Evolutionary conservation across 306 rosid species (phyloP).

Genomic region (Coriaria nepalensis): DNA sequence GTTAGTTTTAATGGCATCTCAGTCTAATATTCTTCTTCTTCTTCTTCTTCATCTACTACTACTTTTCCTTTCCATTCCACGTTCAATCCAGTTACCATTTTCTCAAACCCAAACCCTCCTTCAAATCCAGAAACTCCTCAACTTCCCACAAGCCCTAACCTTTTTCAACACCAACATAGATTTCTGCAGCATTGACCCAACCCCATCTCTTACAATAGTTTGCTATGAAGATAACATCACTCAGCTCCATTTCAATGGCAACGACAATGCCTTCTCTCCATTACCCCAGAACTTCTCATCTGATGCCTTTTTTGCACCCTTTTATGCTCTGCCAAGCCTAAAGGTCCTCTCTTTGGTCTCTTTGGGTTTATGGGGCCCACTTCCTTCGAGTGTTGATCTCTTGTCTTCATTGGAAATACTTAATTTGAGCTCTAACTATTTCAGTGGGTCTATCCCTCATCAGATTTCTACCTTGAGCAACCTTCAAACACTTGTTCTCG

Average conservation of each 20-base stretch:
- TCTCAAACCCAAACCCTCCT: conserved; percentile 44
- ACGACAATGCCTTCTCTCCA: conserved; percentile 17
- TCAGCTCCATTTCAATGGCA: conserved; percentile 64
- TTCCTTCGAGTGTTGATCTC: conserved; percentile 36
- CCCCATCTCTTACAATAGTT: conserved; percentile 37
- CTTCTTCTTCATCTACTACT: conserved; percentile 25
- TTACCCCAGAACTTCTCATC: conserved; percentile 34
- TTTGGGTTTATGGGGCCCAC: conserved; percentile 57
- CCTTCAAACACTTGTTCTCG: conserved; percentile 68
- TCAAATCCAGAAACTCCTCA: conserved; percentile 47
- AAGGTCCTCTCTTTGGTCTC: conserved; percentile 73
- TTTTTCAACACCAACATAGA: conserved; percentile 23
- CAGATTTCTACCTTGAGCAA: conserved; percentile 39
- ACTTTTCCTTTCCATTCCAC: conserved; percentile 26
- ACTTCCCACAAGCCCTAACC: conserved; percentile 40
- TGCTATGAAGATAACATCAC: conserved; percentile 67
- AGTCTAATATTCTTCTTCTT: conserved; percentile 3
- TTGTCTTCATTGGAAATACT: conserved; percentile 67
- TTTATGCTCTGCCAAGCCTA: conserved; percentile 33
- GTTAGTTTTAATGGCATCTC: conserved; percentile 22
- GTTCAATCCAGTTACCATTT: conserved; percentile 34
- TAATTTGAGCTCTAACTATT: conserved; percentile 54
- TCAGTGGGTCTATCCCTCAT: conserved; percentile 46
- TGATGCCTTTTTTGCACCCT: conserved; percentile 38
- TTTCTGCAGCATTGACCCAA: conserved; percentile 63